Evolutionary conservation across 306 rosid genomes (phyloP), one percentile per base, ranked within the genome.

Genomic region (Cicer cuneatum): DNA sequence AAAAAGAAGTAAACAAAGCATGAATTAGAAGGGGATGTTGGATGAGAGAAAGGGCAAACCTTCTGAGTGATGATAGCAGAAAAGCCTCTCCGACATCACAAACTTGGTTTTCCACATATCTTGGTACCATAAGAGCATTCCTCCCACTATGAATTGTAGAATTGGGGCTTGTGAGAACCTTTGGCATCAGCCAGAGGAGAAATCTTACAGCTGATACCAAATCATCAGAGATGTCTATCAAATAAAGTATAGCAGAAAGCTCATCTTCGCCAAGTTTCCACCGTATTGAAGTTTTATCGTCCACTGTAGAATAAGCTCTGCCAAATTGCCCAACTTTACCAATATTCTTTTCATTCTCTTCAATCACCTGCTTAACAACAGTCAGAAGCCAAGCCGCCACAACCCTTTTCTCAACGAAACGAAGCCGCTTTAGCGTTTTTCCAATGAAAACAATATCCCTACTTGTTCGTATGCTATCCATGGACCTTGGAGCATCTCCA

Each of bases 241-340:
- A 78, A 86, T 87, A 90, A 63, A 94, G 88, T 78, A 92, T 78
- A 18, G 81, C 62, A 75, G 97, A 90, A 49, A 94, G 89, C 75
- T 94, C 95, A 63, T 92, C 97, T 81, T 94, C 99, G 29, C 93
- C 90, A 51, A 94, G 89, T 87, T 90, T 90, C 99, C 99, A 94
- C 69, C 86, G 77, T 71, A 79, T 43, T 56, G 90, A 68, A 67
- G 78, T 87, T 87, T 80, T 82, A 65, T 92, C 92, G 61, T 90
- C 99, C 73, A 43, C 87, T 72, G 78, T 8, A 66, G 90, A 40
- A 73, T 79, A 85, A 69, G 90, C 39, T 81, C 95, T 85, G 42
- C 95, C 93, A 68, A 88, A 84, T 64, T 92, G 97, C 53, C 99
- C 89, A 77, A 75, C 87, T 86, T 92, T 90, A 33, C 90, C 83